These are phyloP conservation scores for Cystobasidium slooffiae DNA, from an alignment of 1,284 basidiomycete species.

Conservation along the genomic window DNA sequence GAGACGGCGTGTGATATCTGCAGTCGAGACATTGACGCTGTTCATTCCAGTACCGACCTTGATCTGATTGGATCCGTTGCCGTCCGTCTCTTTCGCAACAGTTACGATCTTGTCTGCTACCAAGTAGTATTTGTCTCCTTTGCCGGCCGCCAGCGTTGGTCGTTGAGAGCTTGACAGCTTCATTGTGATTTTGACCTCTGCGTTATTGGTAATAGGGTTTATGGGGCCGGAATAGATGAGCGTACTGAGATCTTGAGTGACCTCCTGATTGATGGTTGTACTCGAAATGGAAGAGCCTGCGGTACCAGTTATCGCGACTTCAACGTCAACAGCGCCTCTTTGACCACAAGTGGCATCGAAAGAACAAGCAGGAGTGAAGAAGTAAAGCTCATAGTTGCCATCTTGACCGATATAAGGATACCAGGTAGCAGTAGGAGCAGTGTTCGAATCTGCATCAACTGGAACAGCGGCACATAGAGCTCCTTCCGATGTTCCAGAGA, in stretches of 20 bases:
- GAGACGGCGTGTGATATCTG: background rate
- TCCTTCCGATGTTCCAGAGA: conserved; percentile 76
- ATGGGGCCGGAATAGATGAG: conserved; percentile 75
- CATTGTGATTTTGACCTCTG: conserved; percentile 59
- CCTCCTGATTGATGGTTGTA: conserved; percentile 73
- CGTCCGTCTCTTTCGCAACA: conserved; percentile 53
- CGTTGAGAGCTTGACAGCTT: conserved; percentile 60
- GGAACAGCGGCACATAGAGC: conserved; percentile 73
- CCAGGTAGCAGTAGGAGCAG: conserved; percentile 81
- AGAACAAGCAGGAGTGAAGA: conserved; percentile 84
- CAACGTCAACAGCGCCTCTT: conserved; percentile 81
- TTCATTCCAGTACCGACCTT: conserved; percentile 35
- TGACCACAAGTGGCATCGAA: conserved; percentile 76
- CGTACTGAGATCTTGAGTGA: conserved; percentile 66
- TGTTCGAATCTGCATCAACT: conserved; percentile 66
- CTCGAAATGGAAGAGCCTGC: conserved; percentile 63
- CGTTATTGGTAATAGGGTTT: conserved; percentile 62
- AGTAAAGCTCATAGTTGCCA: conserved; percentile 80
- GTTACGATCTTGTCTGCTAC: conserved; percentile 81
- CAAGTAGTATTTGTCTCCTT: conserved; percentile 71
- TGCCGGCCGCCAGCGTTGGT: conserved; percentile 56
- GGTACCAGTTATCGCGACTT: conserved; percentile 71
- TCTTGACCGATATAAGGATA: conserved; percentile 84
- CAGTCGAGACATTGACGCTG: conserved; percentile 26
- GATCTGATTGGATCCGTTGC: conserved; percentile 18